Evolutionary conservation across 495 filamentous ascomycete genomes (phyloP).

Genomic region (Tuber aestivum): DNA sequence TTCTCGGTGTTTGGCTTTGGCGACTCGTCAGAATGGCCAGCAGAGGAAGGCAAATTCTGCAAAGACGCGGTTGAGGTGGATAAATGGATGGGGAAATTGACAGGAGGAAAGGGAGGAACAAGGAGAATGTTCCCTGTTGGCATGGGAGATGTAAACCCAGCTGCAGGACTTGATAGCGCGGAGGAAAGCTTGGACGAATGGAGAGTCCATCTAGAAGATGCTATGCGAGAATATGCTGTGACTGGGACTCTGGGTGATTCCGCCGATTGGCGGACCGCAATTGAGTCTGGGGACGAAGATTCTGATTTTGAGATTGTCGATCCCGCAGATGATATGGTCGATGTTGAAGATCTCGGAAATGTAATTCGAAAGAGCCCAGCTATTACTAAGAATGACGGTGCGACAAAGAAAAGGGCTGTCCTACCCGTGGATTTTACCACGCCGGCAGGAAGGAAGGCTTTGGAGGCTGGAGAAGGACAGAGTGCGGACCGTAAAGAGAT

Average conservation of each 20-base stretch:
- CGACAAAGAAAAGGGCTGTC: conserved; percentile 44
- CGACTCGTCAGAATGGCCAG: conserved; percentile 84
- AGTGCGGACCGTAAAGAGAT: conserved; percentile 67
- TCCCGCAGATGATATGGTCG: conserved; percentile 54
- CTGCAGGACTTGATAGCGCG: conserved; percentile 47
- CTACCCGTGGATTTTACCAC: conserved; percentile 80
- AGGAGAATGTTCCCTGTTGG: conserved; percentile 74
- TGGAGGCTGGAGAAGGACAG: conserved; percentile 43
- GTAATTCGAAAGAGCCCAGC: conserved; percentile 51
- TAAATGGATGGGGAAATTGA: conserved; percentile 91
- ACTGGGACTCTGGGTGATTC: conserved; percentile 43
- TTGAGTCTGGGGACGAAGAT: conserved; percentile 57
- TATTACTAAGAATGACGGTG: conserved; percentile 43
- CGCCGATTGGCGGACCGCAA: conserved; percentile 55
- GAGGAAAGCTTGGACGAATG: conserved; percentile 64
- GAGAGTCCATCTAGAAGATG: conserved; percentile 65
- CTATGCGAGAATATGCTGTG: conserved; percentile 56
- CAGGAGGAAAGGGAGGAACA: conserved; percentile 58
- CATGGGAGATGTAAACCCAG: conserved; percentile 74
- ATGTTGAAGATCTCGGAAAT: conserved; percentile 78
- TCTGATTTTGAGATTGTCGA: conserved; percentile 49
- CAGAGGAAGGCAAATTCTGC: conserved; percentile 83
- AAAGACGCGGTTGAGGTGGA: conserved; percentile 82
- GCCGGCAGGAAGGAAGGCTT: conserved; percentile 52
- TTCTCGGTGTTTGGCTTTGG: conserved; percentile 94